Conservation (phyloP, 805 yeast genomes). For the Yamadazyma philogaea region DNA sequence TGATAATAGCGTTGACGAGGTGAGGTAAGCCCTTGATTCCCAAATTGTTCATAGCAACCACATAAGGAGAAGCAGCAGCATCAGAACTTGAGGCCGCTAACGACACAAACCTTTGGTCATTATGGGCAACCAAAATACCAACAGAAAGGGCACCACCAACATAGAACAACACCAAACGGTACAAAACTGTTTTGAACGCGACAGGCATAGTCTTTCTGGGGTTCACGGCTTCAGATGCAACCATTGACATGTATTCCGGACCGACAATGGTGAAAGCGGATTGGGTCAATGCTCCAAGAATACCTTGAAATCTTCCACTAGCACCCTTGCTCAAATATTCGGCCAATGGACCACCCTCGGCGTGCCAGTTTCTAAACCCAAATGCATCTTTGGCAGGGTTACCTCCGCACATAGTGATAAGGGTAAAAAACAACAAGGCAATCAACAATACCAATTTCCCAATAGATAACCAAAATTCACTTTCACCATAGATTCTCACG, state of each 20-base stretch:
- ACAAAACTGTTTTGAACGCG: slow-evolving; percentile 55
- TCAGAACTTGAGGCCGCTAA: slow-evolving; percentile 17
- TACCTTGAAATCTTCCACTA: slow-evolving; percentile 41
- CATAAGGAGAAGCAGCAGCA: slow-evolving; percentile 67
- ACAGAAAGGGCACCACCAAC: slow-evolving; percentile 19
- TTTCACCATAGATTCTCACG: slow-evolving; percentile 49
- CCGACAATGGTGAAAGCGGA: slow-evolving; percentile 43
- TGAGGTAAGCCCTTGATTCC: slow-evolving; percentile 67
- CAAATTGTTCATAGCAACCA: slow-evolving; percentile 70
- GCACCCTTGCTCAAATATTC: slow-evolving; percentile 35
- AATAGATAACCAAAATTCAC: slow-evolving; percentile 45
- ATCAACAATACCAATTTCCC: slow-evolving; percentile 36
- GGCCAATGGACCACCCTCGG: slow-evolving; percentile 37
- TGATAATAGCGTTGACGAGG: slow-evolving; percentile 72
- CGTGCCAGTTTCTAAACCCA: slow-evolving; percentile 35
- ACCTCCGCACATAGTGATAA: slow-evolving; percentile 37
- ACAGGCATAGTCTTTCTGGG: slow-evolving; percentile 59
- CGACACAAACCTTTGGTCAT: slow-evolving; percentile 17
- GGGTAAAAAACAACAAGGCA: slow-evolving; percentile 36
- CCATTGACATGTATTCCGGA: slow-evolving; percentile 45
- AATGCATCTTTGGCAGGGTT: slow-evolving; percentile 32
- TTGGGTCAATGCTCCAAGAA: slow-evolving; percentile 33
- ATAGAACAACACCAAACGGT: slow-evolving; percentile 36
- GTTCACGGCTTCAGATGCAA: slow-evolving; percentile 51
- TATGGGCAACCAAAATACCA: slow-evolving; percentile 25